These are phyloP conservation scores for Bipolaris sorokiniana DNA, from an alignment of 2,329 filamentous ascomycete genomes.

Conservation along the genomic window DNA sequence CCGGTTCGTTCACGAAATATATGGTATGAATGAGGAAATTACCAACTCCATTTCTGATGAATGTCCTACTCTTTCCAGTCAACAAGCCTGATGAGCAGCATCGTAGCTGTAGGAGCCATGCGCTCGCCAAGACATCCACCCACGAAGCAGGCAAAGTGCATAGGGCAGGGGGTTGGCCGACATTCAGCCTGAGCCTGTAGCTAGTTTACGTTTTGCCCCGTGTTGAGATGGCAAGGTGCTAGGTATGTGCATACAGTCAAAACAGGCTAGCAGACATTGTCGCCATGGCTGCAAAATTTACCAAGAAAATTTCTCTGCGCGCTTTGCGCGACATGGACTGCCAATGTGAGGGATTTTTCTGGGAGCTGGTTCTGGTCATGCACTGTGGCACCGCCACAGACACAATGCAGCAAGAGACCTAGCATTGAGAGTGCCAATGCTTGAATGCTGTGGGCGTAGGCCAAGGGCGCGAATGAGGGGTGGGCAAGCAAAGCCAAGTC, in stretches of 20 bases:
- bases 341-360: neutral
- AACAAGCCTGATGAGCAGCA: no score
- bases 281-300: neutral
- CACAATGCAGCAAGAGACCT: conserved; percentile 5
- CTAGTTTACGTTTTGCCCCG: neutral
- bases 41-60: no score
- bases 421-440: conserved; percentile 16
- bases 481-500: conserved; percentile 18
- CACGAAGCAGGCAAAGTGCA: no score
- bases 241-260: neutral
- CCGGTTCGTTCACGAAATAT: no score
- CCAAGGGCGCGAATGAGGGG: conserved; percentile 20
- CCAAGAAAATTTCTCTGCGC: conserved; percentile 1
- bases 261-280: neutral
- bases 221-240: no score
- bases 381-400: neutral
- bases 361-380: neutral
- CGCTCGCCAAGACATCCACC: no score
- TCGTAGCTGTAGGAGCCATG: no score
- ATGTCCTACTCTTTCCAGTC: no score
- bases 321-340: neutral
- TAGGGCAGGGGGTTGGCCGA: neutral
- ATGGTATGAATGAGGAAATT: no score
- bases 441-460: conserved; percentile 12
- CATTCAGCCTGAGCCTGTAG: neutral